phyloP scores from a whole-genome alignment of 140 eudicot species.

The Senecio squalidus region DNA sequence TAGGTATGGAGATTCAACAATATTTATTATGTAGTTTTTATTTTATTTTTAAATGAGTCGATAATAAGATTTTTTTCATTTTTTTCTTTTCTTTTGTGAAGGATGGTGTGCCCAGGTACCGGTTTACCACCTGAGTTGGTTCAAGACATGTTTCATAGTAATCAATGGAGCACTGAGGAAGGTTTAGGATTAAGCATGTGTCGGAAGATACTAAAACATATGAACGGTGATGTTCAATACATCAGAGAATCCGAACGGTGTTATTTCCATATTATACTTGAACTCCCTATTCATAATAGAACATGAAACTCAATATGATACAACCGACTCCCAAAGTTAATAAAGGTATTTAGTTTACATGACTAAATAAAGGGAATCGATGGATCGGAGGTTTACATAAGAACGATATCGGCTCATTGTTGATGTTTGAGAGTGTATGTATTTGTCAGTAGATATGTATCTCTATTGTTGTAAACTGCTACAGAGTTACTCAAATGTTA shows the following conservation, averaged over 20 bases:
- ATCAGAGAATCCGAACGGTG: slow-evolving; percentile 81
- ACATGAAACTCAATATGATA: slow-evolving; percentile 8
- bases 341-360: not conserved
- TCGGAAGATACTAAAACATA: slow-evolving; percentile 66
- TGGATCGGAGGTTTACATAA: not conserved
- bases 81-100: slow-evolving; percentile 11
- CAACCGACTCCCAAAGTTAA: not conserved
- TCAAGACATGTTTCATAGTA: slow-evolving; percentile 85
- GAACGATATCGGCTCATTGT: not conserved
- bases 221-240: slow-evolving; percentile 90
- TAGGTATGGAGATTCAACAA: slow-evolving; percentile 38
- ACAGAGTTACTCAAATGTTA: not conserved
- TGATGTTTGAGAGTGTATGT: slow-evolving; percentile 19
- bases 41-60: too few relatives aligned
- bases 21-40: not conserved
- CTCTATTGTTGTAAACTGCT: slow-evolving; percentile 5
- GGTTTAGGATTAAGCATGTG: slow-evolving; percentile 90
- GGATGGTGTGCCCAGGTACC: slow-evolving; percentile 89
- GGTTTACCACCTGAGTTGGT: slow-evolving; percentile 85
- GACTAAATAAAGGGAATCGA: slow-evolving; percentile 16
- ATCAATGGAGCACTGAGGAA: slow-evolving; percentile 73
- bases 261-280: slow-evolving; percentile 56
- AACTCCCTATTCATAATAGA: slow-evolving; percentile 42
- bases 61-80: too few relatives aligned
- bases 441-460: slow-evolving; percentile 13